Evolutionary conservation across 805 yeast species (phyloP).

Genomic region (Debaryomyces castellii): DNA sequence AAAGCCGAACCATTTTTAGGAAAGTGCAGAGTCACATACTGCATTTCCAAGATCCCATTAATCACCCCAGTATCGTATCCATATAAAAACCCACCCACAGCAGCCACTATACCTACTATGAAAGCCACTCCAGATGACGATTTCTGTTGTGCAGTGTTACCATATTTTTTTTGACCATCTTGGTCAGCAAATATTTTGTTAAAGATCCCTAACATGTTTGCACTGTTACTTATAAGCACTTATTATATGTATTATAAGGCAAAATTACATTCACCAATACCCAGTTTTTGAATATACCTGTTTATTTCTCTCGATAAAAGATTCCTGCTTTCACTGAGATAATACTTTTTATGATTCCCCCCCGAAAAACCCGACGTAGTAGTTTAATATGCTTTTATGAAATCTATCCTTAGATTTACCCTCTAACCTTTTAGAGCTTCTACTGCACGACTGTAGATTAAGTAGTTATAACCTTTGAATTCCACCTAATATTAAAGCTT

Average conservation of each 20-base stretch:
- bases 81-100: conserved; percentile 86
- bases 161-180: neutral
- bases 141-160: conserved; percentile 31
- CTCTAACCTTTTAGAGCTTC: neutral
- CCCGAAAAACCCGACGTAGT: neutral
- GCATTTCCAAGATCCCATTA: conserved; percentile 77
- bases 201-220: neutral
- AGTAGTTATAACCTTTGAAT: no score
- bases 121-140: conserved; percentile 64
- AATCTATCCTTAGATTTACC: neutral
- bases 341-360: neutral
- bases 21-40: conserved; percentile 56
- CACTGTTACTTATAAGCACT: neutral
- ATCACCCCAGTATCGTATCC: conserved; percentile 90
- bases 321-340: neutral
- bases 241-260: neutral
- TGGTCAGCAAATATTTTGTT: neutral
- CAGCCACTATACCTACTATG: conserved; percentile 76
- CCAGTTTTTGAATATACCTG: neutral
- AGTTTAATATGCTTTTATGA: neutral
- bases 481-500: no score
- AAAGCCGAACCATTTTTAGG: conserved; percentile 50
- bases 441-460: neutral
- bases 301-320: neutral
- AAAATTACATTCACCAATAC: neutral